These are phyloP conservation scores for Sisymbrium altissimum DNA, from an alignment of 345 rosid species.

Conservation along the genomic window DNA sequence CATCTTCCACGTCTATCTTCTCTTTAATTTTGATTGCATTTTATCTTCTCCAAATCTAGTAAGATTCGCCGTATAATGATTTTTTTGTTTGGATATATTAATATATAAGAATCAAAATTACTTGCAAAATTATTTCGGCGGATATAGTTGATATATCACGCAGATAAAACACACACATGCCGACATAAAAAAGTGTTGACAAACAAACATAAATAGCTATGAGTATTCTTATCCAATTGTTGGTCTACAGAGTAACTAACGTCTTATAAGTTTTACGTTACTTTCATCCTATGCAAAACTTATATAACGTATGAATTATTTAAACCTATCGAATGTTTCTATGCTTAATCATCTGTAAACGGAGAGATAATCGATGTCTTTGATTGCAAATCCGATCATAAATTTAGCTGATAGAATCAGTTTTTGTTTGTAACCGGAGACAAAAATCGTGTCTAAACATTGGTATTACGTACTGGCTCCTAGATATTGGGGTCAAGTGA, in stretches of 20 bases:
- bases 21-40: conserved; percentile 25
- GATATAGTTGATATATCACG: conserved; percentile 18
- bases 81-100: neutral
- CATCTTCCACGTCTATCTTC: conserved; percentile 28
- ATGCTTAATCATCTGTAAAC: neutral
- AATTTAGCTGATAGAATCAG: neutral
- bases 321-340: neutral
- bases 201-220: conserved; percentile 1
- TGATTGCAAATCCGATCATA: neutral
- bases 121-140: neutral
- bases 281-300: neutral
- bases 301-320: neutral
- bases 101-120: conserved; percentile 8
- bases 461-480: neutral
- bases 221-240: conserved; percentile 27
- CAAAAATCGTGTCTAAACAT: neutral
- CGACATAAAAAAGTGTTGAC: conserved; percentile 24
- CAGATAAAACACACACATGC: conserved; percentile 8
- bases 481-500: conserved; percentile 14
- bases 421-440: neutral
- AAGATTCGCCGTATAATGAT: conserved; percentile 5
- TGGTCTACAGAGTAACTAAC: neutral
- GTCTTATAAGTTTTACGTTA: neutral
- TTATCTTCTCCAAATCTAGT: conserved; percentile 32
- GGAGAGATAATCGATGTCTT: neutral